Evolutionary conservation across 305 asterid species (phyloP).

Genomic region (Lippia alba): DNA sequence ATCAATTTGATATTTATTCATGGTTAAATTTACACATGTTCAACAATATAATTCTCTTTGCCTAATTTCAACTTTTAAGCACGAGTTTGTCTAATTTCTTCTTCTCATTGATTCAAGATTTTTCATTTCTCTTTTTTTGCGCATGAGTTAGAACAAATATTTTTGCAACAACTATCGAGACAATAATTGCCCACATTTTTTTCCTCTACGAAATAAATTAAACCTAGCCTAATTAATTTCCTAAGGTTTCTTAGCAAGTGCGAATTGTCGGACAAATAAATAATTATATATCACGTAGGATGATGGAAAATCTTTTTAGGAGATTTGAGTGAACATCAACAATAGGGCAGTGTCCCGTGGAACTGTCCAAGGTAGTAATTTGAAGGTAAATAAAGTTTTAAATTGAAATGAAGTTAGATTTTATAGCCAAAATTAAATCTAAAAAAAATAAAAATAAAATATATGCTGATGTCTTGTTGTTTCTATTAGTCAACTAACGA

Average conservation of each 20-base stretch:
- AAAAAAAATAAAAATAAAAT: too few relatives aligned
- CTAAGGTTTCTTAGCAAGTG: neutral
- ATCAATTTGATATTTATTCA: too few relatives aligned
- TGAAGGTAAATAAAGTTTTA: neutral
- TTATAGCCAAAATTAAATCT: neutral
- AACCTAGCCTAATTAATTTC: neutral
- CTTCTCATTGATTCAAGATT: too few relatives aligned
- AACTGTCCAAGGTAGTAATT: neutral
- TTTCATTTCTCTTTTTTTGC: too few relatives aligned
- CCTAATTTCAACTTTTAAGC: too few relatives aligned
- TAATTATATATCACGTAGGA: neutral
- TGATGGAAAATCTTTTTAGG: slow-evolving; percentile 23
- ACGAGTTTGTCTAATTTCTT: too few relatives aligned
- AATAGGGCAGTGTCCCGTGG: neutral
- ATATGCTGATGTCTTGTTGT: too few relatives aligned
- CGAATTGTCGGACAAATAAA: neutral
- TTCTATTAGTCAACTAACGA: too few relatives aligned
- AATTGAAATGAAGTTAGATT: neutral
- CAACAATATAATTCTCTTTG: too few relatives aligned
- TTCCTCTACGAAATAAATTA: slow-evolving; percentile 7
- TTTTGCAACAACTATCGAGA: neutral
- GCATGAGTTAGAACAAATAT: too few relatives aligned
- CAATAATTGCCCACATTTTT: neutral
- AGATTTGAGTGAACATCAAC: slow-evolving; percentile 16
- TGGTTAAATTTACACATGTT: too few relatives aligned